A percentile compares a stretch with the other conserved stretches of the same genome.
Evolutionary conservation across 164 flowering plant species (phyloP).

Genomic region (Saururus chinensis): DNA sequence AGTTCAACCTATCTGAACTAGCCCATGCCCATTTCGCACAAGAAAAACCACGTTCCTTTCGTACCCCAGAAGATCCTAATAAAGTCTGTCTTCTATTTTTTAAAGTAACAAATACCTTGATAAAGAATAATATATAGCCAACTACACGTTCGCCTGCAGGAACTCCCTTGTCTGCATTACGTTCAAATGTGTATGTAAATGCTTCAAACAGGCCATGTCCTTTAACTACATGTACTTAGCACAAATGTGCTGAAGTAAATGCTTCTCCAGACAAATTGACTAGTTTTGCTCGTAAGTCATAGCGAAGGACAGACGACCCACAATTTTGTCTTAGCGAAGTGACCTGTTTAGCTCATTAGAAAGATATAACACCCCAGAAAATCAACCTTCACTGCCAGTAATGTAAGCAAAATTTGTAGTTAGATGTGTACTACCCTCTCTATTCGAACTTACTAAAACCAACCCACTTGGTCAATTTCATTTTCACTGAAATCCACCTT

Average conservation of each 20-base stretch:
- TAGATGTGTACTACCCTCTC: neutral
- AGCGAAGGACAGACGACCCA: neutral
- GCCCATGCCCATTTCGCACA: no score
- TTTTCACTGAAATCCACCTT: neutral
- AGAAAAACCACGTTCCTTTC: neutral
- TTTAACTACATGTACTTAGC: neutral
- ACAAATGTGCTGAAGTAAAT: neutral
- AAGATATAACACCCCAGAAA: neutral
- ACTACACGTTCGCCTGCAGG: neutral
- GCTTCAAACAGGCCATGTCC: no score
- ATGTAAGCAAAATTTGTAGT: neutral
- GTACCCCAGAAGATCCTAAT: neutral
- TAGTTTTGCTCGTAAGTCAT: neutral
- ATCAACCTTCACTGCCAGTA: slow-evolving; percentile 3
- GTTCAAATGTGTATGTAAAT: no score
- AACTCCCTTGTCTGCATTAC: neutral
- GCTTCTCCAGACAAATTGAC: neutral
- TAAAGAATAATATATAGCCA: neutral
- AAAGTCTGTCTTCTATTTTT: neutral
- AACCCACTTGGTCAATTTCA: neutral
- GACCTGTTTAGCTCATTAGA: neutral
- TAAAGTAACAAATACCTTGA: neutral
- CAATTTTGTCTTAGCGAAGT: neutral
- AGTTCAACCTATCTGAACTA: no score
- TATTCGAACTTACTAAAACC: neutral